Conservation (phyloP, 164 flowering plant species). For the Piper longum region DNA sequence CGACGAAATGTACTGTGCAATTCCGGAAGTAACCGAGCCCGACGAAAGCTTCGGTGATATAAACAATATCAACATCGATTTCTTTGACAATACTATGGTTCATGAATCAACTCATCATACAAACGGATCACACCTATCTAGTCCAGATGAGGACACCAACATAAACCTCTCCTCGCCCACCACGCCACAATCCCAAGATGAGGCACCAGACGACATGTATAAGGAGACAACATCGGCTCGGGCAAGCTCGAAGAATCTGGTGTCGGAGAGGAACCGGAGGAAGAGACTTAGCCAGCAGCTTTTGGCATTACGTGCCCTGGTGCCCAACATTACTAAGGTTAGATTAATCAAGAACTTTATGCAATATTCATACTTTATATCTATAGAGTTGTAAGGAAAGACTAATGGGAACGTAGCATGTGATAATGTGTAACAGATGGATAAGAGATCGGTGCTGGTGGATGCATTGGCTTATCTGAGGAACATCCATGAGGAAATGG, state of each 20-base stretch:
- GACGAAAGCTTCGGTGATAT: not conserved
- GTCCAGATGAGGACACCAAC: not conserved
- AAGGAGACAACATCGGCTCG: constrained; percentile 3
- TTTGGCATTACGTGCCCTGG: constrained; percentile 17
- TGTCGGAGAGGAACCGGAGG: constrained; percentile 22
- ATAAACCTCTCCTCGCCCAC: too few species aligned
- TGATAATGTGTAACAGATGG: constrained; percentile 12
- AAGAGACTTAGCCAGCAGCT: constrained; percentile 18
- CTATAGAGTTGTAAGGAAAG: not conserved
- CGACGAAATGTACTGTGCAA: not conserved
- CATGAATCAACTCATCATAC: not conserved
- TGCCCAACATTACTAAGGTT: constrained; percentile 26
- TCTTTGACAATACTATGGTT: not conserved
- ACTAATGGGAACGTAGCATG: too few species aligned
- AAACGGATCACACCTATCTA: not conserved
- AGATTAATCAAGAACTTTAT: not conserved
- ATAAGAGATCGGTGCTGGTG: constrained; percentile 16
- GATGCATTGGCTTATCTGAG: constrained; percentile 12
- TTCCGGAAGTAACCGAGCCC: not conserved
- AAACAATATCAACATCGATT: not conserved
- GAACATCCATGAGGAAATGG: constrained; percentile 16
- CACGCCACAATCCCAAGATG: constrained; percentile 1
- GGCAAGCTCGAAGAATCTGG: constrained; percentile 14
- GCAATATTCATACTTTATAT: not conserved
- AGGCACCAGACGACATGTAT: constrained; percentile 3